These are phyloP conservation scores for Dactylellina drechsleri DNA, from an alignment of 2,329 filamentous ascomycete species.

Conservation along the genomic window DNA sequence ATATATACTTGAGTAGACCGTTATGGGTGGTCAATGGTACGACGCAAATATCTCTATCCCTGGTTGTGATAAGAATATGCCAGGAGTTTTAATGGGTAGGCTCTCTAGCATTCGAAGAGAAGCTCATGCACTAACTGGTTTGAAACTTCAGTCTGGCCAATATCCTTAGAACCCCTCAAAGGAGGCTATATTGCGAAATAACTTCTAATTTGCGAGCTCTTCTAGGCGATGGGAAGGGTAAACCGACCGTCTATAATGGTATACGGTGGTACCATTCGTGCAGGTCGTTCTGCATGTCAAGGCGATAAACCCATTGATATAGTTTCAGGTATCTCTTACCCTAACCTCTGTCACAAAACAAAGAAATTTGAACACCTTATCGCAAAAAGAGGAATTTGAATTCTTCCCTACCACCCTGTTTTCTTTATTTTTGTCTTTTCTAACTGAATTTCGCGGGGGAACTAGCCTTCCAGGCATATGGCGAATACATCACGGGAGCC, in stretches of 20 bases:
- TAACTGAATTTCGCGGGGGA: not conserved
- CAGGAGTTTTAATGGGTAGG: conserved; percentile 76
- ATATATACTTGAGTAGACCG: conserved; percentile 67
- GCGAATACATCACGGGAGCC: conserved; percentile 89
- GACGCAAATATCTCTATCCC: conserved; percentile 96
- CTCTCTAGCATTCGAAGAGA: conserved; percentile 2
- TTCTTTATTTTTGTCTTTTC: not conserved
- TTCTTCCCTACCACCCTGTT: not conserved
- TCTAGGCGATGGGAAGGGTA: conserved; percentile 84
- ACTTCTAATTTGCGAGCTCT: conserved; percentile 63
- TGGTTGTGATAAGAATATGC: conserved; percentile 99
- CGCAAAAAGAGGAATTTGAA: not conserved
- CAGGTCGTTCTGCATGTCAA: conserved; percentile 82
- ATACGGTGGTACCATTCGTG: conserved; percentile 92
- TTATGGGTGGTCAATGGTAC: conserved; percentile 99
- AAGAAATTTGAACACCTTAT: not conserved
- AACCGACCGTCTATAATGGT: conserved; percentile 97
- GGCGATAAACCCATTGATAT: conserved; percentile 84
- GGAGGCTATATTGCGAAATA: conserved; percentile 54
- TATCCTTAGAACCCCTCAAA: not conserved
- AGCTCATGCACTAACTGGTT: conserved; percentile 23
- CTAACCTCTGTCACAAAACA: not conserved
- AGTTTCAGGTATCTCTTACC: conserved; percentile 69
- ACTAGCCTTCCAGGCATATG: conserved; percentile 91
- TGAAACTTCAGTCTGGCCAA: conserved; percentile 32